phyloP scores from a whole-genome alignment of 352 stramenopile genomes.

The Pythium pyrilobum region DNA sequence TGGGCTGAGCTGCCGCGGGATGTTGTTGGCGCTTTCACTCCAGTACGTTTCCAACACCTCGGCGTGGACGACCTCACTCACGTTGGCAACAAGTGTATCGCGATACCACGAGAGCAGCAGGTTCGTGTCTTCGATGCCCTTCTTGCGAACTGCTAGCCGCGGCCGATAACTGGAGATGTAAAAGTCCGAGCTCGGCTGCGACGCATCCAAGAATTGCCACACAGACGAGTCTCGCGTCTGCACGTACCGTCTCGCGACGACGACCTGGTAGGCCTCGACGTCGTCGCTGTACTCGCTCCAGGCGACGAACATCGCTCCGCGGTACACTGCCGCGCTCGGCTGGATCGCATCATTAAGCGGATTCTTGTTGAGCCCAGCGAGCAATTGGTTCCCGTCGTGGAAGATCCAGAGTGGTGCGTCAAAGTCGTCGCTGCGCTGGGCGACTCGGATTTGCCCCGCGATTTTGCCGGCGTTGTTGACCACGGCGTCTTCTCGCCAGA shows the following conservation, averaged over 20 bases:
- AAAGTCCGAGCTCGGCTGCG: conserved; percentile 20
- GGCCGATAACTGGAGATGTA: conserved; percentile 46
- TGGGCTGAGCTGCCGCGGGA: conserved; percentile 12
- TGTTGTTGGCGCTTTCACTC: conserved; percentile 24
- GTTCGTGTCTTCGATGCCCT: conserved; percentile 43
- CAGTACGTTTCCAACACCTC: conserved; percentile 43
- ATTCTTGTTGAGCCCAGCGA: conserved; percentile 46
- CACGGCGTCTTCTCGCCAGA: conserved; percentile 48
- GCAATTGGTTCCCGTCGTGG: conserved; percentile 48
- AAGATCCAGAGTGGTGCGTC: conserved; percentile 66
- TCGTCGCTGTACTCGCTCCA: conserved; percentile 42
- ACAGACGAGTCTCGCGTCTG: conserved; percentile 48
- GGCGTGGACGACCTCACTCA: conserved; percentile 40
- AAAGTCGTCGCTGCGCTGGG: conserved; percentile 43
- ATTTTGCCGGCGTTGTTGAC: conserved; percentile 8
- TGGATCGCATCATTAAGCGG: conserved; percentile 37
- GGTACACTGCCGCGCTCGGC: conserved; percentile 37
- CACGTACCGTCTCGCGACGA: conserved; percentile 43
- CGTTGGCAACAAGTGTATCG: conserved; percentile 31
- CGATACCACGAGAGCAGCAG: conserved; percentile 54
- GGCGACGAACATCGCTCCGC: conserved; percentile 47
- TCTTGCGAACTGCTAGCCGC: conserved; percentile 35
- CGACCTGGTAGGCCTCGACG: conserved; percentile 35
- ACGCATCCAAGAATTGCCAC: conserved; percentile 41
- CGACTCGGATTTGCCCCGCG: conserved; percentile 50